Conservation (phyloP, 306 rosid genomes). For the Inga oerstediana region DNA sequence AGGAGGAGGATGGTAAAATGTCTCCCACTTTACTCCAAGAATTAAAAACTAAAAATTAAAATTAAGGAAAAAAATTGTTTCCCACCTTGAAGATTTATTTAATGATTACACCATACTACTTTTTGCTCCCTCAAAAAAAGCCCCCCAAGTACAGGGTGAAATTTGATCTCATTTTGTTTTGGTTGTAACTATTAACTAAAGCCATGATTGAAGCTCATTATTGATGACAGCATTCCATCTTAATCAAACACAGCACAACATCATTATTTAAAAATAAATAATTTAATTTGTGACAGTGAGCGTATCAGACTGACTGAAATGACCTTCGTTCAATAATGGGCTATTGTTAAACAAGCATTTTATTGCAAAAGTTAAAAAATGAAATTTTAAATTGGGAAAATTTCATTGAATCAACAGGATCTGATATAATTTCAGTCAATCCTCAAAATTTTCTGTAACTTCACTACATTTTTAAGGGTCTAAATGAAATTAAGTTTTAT, state of each 20-base stretch:
- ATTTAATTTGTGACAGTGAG: neutral
- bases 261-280: neutral
- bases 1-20: slow-evolving; percentile 35
- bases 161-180: slow-evolving; percentile 30
- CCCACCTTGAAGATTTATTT: slow-evolving; percentile 47
- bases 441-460: too few species aligned
- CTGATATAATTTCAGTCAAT: too few species aligned
- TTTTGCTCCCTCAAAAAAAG: slow-evolving; percentile 32
- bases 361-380: neutral
- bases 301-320: neutral
- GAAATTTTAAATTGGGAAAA: too few species aligned
- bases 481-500: too few species aligned
- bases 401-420: too few species aligned
- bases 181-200: slow-evolving; percentile 36
- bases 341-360: neutral
- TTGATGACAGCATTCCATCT: neutral
- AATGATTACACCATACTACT: slow-evolving; percentile 52
- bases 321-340: neutral
- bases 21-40: slow-evolving; percentile 33
- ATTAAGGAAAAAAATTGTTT: neutral
- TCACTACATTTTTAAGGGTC: too few species aligned
- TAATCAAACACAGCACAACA: neutral
- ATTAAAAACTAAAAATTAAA: neutral
- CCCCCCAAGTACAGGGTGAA: slow-evolving; percentile 2
- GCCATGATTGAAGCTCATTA: slow-evolving; percentile 46